Evolutionary conservation across 352 stramenopile genomes (phyloP).

Genomic region (Thalassiosira livingstoniorum): DNA sequence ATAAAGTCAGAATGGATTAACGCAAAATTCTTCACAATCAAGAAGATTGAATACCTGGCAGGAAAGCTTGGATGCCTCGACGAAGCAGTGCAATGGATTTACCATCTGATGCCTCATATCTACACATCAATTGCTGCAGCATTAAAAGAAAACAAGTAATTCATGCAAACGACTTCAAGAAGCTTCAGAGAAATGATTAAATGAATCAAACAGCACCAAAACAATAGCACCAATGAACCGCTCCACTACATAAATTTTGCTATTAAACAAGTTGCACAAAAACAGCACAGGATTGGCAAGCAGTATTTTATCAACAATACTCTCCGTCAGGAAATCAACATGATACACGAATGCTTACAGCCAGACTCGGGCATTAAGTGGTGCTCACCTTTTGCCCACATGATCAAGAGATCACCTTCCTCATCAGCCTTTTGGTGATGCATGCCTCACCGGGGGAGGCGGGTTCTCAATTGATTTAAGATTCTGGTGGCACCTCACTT

Average conservation of each 20-base stretch:
- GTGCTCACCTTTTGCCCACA: slow-evolving; percentile 20
- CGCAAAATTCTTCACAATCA: no score
- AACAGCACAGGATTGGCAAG: slow-evolving; percentile 8
- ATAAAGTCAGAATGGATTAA: no score
- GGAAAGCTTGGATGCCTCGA: no score
- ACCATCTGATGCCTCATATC: no score
- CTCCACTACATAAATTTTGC: no score
- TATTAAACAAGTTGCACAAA: slow-evolving; percentile 13
- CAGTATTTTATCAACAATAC: slow-evolving; percentile 28
- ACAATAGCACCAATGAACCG: background rate
- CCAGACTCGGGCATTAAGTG: slow-evolving; percentile 4
- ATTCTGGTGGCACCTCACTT: slow-evolving; percentile 20
- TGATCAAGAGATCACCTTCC: slow-evolving; percentile 12
- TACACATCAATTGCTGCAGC: no score
- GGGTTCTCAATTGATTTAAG: slow-evolving; percentile 11
- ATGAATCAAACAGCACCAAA: background rate
- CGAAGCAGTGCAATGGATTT: no score
- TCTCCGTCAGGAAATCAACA: slow-evolving; percentile 22
- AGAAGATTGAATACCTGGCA: no score
- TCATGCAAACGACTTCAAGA: background rate
- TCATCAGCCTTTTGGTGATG: slow-evolving; percentile 10
- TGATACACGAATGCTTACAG: slow-evolving; percentile 14
- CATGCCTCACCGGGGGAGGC: slow-evolving; percentile 22
- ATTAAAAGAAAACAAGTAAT: no score
- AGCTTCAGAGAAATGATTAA: slow-evolving; percentile 1